phyloP scores from a whole-genome alignment of 306 rosid genomes.

The Pyrus pyrifolia region DNA sequence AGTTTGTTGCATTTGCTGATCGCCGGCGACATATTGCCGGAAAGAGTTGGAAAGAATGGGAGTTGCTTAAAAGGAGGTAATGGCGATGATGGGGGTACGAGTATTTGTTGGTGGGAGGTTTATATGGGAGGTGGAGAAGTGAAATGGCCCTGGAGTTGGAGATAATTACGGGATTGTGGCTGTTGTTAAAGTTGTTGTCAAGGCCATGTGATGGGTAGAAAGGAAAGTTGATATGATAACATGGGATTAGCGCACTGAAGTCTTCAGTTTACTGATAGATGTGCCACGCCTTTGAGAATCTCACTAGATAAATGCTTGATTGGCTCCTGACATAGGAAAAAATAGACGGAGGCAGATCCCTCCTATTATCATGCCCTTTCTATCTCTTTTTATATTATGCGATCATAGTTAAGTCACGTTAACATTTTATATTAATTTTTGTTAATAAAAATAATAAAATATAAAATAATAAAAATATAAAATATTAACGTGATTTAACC shows the following conservation, averaged over 20 bases:
- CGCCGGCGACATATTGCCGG: constrained; percentile 20
- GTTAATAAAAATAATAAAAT: too few relatives aligned
- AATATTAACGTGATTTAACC: too few relatives aligned
- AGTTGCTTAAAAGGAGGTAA: neutral
- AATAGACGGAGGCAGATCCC: neutral
- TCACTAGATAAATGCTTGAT: neutral
- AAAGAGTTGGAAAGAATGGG: neutral
- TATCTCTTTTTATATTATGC: too few relatives aligned
- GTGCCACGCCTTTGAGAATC: neutral
- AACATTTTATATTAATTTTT: too few relatives aligned
- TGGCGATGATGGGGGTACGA: too few relatives aligned
- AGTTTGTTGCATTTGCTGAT: constrained; percentile 50
- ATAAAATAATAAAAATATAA: too few relatives aligned
- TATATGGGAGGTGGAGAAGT: neutral
- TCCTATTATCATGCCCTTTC: too few relatives aligned
- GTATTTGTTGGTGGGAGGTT: neutral
- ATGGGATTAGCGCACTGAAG: neutral
- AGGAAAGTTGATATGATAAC: neutral
- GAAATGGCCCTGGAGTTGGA: constrained; percentile 23
- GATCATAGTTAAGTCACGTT: too few relatives aligned
- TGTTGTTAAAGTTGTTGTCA: constrained; percentile 4
- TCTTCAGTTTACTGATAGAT: neutral
- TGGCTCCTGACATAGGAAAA: neutral
- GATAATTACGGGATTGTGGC: constrained; percentile 56
- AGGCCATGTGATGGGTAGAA: constrained; percentile 26